A percentile compares a stretch with the other conserved stretches of the same genome.
phyloP scores from a whole-genome alignment of 345 rosid genomes.

The Populus euphratica region DNA sequence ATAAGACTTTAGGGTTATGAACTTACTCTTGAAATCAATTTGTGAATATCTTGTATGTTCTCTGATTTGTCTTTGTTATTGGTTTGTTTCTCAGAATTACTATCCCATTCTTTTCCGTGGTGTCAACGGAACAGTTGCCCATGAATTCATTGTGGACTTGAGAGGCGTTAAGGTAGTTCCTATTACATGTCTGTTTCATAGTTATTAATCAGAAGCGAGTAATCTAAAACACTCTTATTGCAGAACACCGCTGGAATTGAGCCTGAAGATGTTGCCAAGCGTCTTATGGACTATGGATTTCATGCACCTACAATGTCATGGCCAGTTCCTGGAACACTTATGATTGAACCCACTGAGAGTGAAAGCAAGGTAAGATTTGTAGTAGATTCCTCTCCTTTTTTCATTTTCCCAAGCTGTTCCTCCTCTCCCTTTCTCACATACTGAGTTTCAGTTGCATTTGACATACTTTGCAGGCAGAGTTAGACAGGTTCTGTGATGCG shows the following conservation, averaged over 20 bases:
- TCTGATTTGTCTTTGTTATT: not conserved
- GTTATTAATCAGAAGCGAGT: constrained; percentile 1
- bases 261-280: constrained; percentile 97
- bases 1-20: not conserved
- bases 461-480: constrained; percentile 71
- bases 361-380: constrained; percentile 80
- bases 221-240: constrained; percentile 8
- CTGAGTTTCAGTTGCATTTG: not conserved
- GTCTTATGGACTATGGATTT: constrained; percentile 94
- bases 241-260: constrained; percentile 91
- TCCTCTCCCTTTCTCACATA: not conserved
- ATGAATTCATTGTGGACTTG: constrained; percentile 90
- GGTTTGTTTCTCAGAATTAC: constrained; percentile 48
- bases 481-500: constrained; percentile 94
- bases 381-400: not conserved
- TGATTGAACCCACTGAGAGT: constrained; percentile 99
- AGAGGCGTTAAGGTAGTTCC: constrained; percentile 80
- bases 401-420: not conserved
- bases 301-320: constrained; percentile 98
- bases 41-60: not conserved
- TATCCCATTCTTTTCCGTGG: constrained; percentile 94
- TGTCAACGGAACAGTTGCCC: constrained; percentile 88
- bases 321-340: constrained; percentile 98
- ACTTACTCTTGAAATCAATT: not conserved
- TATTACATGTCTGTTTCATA: not conserved